These are phyloP conservation scores for Lactarius indigo DNA, from an alignment of 768 basidiomycete species.

Conservation along the genomic window DNA sequence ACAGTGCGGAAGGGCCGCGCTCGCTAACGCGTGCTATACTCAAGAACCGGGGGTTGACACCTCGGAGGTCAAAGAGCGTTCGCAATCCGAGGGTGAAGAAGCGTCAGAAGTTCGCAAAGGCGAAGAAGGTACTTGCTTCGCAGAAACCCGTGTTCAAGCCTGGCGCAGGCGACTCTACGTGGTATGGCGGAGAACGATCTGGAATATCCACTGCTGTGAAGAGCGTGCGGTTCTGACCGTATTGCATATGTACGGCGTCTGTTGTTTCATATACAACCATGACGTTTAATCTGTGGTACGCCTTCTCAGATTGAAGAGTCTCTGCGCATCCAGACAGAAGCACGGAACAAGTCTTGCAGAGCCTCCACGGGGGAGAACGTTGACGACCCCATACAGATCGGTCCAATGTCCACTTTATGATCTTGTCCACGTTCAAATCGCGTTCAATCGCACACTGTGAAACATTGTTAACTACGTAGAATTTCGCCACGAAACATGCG, in stretches of 20 bases:
- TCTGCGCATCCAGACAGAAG: neutral
- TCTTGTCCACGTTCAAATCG: neutral
- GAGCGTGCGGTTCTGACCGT: constrained; percentile 60
- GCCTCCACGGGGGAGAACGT: neutral
- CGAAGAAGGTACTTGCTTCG: constrained; percentile 86
- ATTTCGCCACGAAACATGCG: neutral
- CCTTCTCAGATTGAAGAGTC: neutral
- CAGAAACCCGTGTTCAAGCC: constrained; percentile 94
- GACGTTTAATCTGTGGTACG: neutral
- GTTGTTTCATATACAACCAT: neutral
- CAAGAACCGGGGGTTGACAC: constrained; percentile 92
- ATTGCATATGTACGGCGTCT: neutral
- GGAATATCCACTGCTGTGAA: constrained; percentile 92
- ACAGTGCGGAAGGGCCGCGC: constrained; percentile 67
- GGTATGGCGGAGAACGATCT: constrained; percentile 87
- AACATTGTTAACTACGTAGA: neutral
- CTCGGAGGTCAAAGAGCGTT: constrained; percentile 80
- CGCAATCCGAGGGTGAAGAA: constrained; percentile 99
- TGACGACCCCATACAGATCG: no score
- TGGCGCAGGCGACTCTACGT: constrained; percentile 64
- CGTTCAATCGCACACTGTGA: neutral
- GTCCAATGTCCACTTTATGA: no score
- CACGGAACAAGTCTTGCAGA: neutral
- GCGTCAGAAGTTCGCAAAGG: constrained; percentile 87
- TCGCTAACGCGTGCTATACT: constrained; percentile 87